Base-by-base conservation (phyloP, 2,329 filamentous ascomycete genomes). In the Paradendryphiella salina region DNA sequence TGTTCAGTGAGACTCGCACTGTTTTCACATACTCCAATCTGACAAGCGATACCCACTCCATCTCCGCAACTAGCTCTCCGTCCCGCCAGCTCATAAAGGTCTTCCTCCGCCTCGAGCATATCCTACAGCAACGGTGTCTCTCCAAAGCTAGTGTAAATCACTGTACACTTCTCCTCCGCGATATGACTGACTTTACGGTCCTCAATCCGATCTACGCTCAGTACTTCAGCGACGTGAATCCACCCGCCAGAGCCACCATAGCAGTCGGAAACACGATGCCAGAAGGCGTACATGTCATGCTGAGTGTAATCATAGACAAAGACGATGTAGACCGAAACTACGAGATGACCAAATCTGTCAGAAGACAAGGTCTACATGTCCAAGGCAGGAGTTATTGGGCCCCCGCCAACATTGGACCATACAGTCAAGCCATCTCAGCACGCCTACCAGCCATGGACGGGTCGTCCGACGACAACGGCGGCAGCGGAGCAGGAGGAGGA, bases 331-430 rank as follows among this genome's bases (percentile, higher is more conserved):
- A 51, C 23, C 26, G 33, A 14, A 72, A 79, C 11, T 49, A 49
- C 33, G 45, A 52, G 15, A 10, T 18, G 7, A 9, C 39, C 1
- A 48, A 38, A 28, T n/a, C 42, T 7, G 41, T 50, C 0, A 20
- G 40, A 1, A 72, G 78, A 26, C 70, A 75, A 50, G 88, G 74
- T 0, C 80, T 97, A 1, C 94, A 99, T 71, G 92, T 99, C 5
- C 94, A 97, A 74, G 92, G 89, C 3, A 80, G 89, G 32, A 96
- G 90, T 9, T 97, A 97, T 78, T 99, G 94, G 94, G 94, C 94
- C 0, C 94, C 94, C 0, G 93, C 94, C 15, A 97, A 97, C 67
- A 97, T 99, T 46, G 94, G 94, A 0, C 94, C 94, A 0, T 97
- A 97, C 73, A 96, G 92, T 48, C 94, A 99, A 75, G 90, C 91